A percentile compares a stretch with the other conserved stretches of the same genome.
phyloP scores from a whole-genome alignment of 306 rosid genomes.

The Begonia loranthoides region DNA sequence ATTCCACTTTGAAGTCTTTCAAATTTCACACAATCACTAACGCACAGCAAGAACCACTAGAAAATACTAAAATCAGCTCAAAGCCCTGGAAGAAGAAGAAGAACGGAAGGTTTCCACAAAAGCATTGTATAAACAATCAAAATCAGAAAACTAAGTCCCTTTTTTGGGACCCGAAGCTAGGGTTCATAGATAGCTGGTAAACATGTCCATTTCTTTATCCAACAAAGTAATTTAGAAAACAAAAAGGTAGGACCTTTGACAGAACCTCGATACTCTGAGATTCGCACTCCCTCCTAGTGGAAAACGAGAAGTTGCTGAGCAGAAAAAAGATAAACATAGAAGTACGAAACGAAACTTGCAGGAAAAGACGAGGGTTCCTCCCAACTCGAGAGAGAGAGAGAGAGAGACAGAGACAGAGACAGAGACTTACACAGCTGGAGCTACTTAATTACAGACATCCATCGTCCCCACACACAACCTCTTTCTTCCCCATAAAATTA shows the following conservation, averaged over 20 bases:
- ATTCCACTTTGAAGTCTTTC: not conserved
- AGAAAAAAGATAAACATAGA: not conserved
- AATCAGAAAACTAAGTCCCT: not conserved
- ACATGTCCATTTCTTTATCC: not conserved
- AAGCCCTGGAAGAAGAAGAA: not conserved
- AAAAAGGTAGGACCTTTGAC: not conserved
- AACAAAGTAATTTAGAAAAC: not conserved
- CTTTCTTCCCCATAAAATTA: constrained; percentile 18
- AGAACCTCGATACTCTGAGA: constrained; percentile 35
- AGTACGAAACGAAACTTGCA: constrained; percentile 8
- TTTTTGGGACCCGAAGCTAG: not conserved
- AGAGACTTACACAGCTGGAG: constrained; percentile 33
- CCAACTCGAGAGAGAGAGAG: not conserved
- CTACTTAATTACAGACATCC: not conserved
- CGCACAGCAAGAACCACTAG: not conserved
- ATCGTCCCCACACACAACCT: not conserved
- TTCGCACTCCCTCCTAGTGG: constrained; percentile 36
- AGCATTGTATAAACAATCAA: not conserved
- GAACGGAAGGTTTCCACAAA: not conserved
- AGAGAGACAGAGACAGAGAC: constrained; percentile 4
- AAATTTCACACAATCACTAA: not conserved
- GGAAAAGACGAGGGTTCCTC: constrained; percentile 7
- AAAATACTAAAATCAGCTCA: not conserved
- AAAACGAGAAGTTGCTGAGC: constrained; percentile 24
- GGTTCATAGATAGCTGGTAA: not conserved